These are phyloP conservation scores for Guillardia theta DNA, from an alignment of 78 protist genomes.

Conservation along the genomic window DNA sequence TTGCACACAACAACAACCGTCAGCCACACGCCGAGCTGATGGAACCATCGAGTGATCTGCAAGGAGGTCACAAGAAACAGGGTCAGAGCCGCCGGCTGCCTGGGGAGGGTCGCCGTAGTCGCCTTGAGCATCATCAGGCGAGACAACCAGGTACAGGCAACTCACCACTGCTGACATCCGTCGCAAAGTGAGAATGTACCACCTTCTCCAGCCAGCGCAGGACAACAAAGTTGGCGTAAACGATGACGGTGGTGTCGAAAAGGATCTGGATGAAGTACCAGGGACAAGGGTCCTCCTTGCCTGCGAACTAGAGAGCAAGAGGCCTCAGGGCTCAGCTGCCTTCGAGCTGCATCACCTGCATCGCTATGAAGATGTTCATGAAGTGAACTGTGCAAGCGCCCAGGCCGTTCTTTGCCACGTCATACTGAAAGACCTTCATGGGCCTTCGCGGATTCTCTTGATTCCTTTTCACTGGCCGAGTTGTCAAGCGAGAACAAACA, in stretches of 20 bases:
- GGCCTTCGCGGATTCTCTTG: background rate
- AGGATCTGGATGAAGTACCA: conserved; percentile 24
- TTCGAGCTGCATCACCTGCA: no score
- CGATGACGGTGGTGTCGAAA: conserved; percentile 2
- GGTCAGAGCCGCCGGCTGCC: no score
- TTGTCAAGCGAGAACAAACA: background rate
- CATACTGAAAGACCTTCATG: background rate
- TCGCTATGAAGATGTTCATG: background rate
- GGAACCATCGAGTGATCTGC: background rate
- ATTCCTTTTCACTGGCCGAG: background rate
- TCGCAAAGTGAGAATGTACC: background rate
- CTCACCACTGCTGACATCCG: background rate
- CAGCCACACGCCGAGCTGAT: background rate
- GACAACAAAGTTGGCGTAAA: background rate
- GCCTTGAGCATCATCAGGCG: background rate
- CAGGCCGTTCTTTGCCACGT: background rate
- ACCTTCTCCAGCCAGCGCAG: background rate
- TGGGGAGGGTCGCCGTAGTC: conserved; percentile 33
- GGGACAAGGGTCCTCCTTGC: background rate
- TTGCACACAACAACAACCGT: background rate
- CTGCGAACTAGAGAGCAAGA: conserved; percentile 1
- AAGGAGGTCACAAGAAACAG: no score
- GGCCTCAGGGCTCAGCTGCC: no score
- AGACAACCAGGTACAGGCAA: background rate
- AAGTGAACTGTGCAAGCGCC: background rate